These are phyloP conservation scores for Candida buenavistaensis DNA, from an alignment of 1,139 yeast genomes.

Conservation along the genomic window DNA sequence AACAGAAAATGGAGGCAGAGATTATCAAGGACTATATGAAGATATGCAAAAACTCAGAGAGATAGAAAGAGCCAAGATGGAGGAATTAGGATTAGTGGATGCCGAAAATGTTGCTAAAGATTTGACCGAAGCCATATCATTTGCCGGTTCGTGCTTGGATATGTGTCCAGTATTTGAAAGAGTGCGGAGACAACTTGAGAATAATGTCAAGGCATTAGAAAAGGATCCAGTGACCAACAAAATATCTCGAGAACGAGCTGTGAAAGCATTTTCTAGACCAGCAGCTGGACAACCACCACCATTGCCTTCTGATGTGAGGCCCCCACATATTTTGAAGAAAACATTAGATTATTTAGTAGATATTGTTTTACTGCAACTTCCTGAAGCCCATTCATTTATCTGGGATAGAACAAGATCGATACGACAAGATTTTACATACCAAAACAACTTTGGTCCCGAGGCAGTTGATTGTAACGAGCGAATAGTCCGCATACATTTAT, in stretches of 20 bases:
- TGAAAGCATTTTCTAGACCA: conserved; percentile 94
- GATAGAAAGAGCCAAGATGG: conserved; percentile 78
- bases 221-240: conserved; percentile 63
- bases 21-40: conserved; percentile 47
- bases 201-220: conserved; percentile 81
- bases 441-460: conserved; percentile 90
- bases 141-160: conserved; percentile 84
- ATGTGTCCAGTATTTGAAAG: conserved; percentile 97
- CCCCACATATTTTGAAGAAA: conserved; percentile 69
- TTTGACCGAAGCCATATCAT: conserved; percentile 80
- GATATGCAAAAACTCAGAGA: conserved; percentile 74
- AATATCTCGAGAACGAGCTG: conserved; percentile 64
- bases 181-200: conserved; percentile 83
- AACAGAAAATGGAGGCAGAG: conserved; percentile 29
- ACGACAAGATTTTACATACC: conserved; percentile 95
- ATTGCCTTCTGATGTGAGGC: conserved; percentile 94
- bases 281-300: conserved; percentile 99
- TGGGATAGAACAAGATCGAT: conserved; percentile 99
- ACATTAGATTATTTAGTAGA: conserved; percentile 73
- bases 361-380: conserved; percentile 62
- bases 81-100: conserved; percentile 78
- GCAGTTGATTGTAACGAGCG: conserved; percentile 91
- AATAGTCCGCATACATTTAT: conserved; percentile 84
- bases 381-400: conserved; percentile 86
- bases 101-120: conserved; percentile 81